Conservation (phyloP, 331 rosid genomes). For the Cydonia oblonga region DNA sequence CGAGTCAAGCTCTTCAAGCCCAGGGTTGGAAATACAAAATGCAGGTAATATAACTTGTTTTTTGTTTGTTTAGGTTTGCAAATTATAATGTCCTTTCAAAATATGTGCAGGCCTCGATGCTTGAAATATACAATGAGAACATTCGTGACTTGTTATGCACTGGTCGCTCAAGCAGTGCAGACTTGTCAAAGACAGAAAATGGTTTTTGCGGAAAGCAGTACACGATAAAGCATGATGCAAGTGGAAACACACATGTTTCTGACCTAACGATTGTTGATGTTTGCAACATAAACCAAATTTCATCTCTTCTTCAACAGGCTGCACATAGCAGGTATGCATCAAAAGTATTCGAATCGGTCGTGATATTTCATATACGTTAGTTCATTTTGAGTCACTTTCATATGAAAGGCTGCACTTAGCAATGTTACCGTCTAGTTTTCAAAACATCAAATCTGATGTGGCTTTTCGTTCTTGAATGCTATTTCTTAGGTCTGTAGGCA, state of each 20-base stretch:
- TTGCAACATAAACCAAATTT: conserved; percentile 40
- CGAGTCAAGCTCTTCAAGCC: conserved; percentile 55
- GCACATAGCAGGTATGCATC: conserved; percentile 62
- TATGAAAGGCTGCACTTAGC: not conserved
- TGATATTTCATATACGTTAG: too few relatives aligned
- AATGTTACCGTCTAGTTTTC: not conserved
- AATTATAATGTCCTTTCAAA: not conserved
- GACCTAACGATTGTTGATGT: conserved; percentile 76
- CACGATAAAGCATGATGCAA: conserved; percentile 74
- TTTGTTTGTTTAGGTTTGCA: not conserved
- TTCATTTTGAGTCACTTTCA: too few relatives aligned
- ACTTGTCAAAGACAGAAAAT: conserved; percentile 35
- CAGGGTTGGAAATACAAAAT: conserved; percentile 91
- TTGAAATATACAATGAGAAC: conserved; percentile 79
- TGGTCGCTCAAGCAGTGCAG: conserved; percentile 38
- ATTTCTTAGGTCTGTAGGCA: conserved; percentile 67
- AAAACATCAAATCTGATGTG: not conserved
- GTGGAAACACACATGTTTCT: conserved; percentile 74
- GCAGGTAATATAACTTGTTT: conserved; percentile 38
- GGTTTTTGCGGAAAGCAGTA: conserved; percentile 56
- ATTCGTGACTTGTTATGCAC: conserved; percentile 67
- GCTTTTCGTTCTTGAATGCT: not conserved
- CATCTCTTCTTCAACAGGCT: conserved; percentile 54
- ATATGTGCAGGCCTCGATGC: conserved; percentile 75
- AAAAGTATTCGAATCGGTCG: not conserved